These are phyloP conservation scores for Quercus phellos DNA, from an alignment of 331 rosid species.

Conservation along the genomic window DNA sequence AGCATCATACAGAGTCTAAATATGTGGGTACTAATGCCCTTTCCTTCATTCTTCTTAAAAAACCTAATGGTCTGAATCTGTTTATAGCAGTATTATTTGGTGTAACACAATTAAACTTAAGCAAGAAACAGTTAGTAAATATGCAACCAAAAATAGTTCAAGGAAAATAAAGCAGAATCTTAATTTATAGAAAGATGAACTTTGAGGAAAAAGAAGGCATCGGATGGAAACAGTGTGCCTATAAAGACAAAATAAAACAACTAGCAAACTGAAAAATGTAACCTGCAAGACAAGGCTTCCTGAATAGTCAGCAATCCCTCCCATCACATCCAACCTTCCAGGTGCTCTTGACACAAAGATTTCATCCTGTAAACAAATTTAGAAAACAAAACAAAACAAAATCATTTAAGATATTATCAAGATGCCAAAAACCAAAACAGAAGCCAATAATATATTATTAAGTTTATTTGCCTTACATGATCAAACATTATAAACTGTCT, in stretches of 20 bases:
- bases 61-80: not conserved
- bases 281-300: slow-evolving; percentile 99
- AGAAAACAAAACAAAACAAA: slow-evolving; percentile 7
- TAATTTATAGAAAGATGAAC: not conserved
- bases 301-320: slow-evolving; percentile 98
- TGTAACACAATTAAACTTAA: not conserved
- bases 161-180: not conserved
- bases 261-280: slow-evolving; percentile 1
- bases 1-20: not conserved
- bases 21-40: not conserved
- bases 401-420: not conserved
- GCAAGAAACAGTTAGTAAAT: not conserved
- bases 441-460: not conserved
- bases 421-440: not conserved
- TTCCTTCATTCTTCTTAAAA: not conserved
- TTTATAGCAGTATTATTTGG: not conserved
- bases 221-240: slow-evolving; percentile 10
- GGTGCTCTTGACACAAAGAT: slow-evolving; percentile 95
- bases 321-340: slow-evolving; percentile 96
- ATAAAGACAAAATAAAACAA: not conserved
- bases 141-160: not conserved
- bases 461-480: not conserved
- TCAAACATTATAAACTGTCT: not conserved
- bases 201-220: not conserved
- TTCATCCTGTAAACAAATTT: slow-evolving; percentile 57